A percentile compares a stretch with the other conserved stretches of the same genome.
Conservation (phyloP, 75 land plant genomes). For the Ceratopteris richardii region DNA sequence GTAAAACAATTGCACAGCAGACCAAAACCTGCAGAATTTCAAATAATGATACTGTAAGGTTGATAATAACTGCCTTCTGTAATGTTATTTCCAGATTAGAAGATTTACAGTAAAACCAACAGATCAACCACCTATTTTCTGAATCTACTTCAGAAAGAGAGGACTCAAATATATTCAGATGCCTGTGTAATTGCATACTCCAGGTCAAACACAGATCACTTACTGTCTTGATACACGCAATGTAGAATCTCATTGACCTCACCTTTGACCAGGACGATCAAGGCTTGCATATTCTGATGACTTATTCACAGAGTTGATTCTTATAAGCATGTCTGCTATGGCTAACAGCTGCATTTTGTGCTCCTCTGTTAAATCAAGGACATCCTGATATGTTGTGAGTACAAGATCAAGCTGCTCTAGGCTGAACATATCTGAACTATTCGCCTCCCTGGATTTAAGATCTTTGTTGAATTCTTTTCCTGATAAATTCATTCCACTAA, state of each 20-base stretch:
- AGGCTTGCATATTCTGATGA: slow-evolving; percentile 57
- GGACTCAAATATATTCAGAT: too few species aligned
- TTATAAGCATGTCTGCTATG: slow-evolving; percentile 54
- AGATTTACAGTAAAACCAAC: too few species aligned
- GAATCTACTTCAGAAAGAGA: too few species aligned
- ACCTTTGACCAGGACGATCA: slow-evolving; percentile 90
- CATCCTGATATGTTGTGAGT: slow-evolving; percentile 32
- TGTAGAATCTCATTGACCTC: slow-evolving; percentile 2
- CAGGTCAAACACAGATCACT: too few species aligned
- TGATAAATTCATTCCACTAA: not conserved
- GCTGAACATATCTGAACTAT: not conserved
- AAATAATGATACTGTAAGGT: too few species aligned
- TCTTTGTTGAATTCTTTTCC: not conserved
- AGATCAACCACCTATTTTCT: too few species aligned
- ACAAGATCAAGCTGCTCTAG: slow-evolving; percentile 4
- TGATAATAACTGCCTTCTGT: too few species aligned
- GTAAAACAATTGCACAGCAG: slow-evolving; percentile 44
- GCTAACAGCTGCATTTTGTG: slow-evolving; percentile 54
- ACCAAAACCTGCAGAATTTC: slow-evolving; percentile 71
- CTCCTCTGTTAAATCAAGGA: slow-evolving; percentile 20
- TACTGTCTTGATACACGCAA: too few species aligned
- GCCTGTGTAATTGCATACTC: too few species aligned
- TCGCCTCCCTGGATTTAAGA: too few species aligned
- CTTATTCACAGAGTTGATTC: slow-evolving; percentile 32
- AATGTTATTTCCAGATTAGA: too few species aligned